These are phyloP conservation scores for Epichloe festucae DNA, from an alignment of 2,329 filamentous ascomycete species.

Conservation along the genomic window DNA sequence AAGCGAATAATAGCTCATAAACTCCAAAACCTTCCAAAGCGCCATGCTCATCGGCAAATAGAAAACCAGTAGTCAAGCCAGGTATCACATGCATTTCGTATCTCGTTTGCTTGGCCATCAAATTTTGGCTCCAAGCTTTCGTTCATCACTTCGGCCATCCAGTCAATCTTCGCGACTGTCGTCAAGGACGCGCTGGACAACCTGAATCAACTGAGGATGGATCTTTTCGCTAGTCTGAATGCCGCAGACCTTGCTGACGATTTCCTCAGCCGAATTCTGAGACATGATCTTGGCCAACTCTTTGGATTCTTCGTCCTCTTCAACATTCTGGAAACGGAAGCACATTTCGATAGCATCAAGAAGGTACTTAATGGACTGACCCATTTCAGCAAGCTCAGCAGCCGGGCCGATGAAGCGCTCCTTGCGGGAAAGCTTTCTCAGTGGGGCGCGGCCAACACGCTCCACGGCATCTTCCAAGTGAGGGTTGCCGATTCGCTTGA, in stretches of 20 bases:
- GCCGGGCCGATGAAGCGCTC: constrained; percentile 94
- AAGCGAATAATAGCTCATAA: background rate
- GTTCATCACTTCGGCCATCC: background rate
- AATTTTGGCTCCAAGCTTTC: constrained; percentile 1
- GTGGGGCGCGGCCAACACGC: constrained; percentile 85
- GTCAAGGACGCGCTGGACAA: constrained; percentile 77
- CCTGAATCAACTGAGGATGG: constrained; percentile 58
- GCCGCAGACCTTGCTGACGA: constrained; percentile 71
- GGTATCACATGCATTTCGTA: constrained; percentile 6
- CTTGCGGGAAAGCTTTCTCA: constrained; percentile 87
- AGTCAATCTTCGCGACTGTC: constrained; percentile 35
- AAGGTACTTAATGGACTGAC: constrained; percentile 57
- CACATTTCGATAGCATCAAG: constrained; percentile 81
- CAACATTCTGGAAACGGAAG: constrained; percentile 88
- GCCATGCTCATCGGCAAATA: constrained; percentile 11
- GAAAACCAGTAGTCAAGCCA: background rate
- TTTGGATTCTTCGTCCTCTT: constrained; percentile 78
- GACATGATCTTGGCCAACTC: constrained; percentile 81
- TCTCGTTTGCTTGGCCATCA: constrained; percentile 4
- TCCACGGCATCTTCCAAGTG: constrained; percentile 85
- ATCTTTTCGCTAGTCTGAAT: constrained; percentile 66
- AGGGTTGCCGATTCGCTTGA: constrained; percentile 85
- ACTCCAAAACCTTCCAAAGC: constrained; percentile 10
- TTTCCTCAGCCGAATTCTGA: constrained; percentile 56
- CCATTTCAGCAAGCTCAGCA: constrained; percentile 73